Conservation (phyloP, 1,139 yeast genomes). For the Yamadazyma atmosphaerica region DNA sequence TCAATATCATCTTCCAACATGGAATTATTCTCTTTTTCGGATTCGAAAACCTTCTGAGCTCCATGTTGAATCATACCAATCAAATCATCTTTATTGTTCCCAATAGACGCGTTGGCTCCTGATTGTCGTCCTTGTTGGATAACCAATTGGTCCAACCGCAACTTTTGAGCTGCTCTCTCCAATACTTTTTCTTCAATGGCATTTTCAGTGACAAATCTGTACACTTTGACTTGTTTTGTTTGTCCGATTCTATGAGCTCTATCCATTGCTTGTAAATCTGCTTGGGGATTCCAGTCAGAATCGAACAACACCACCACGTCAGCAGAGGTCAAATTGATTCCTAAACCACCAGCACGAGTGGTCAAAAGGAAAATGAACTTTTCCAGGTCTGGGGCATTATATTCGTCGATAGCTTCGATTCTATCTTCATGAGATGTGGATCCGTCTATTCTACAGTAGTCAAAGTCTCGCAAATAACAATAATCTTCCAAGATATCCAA, state of each 20-base stretch:
- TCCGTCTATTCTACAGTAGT: slow-evolving; percentile 94
- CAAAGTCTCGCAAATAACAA: slow-evolving; percentile 77
- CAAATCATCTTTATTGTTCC: slow-evolving; percentile 75
- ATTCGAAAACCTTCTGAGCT: slow-evolving; percentile 81
- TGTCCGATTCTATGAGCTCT: slow-evolving; percentile 98
- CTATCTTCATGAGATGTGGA: slow-evolving; percentile 94
- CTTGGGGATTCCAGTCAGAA: slow-evolving; percentile 99
- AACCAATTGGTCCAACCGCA: slow-evolving; percentile 89
- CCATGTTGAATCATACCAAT: slow-evolving; percentile 97
- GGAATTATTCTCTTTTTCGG: slow-evolving; percentile 25
- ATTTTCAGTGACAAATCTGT: slow-evolving; percentile 88
- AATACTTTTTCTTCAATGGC: slow-evolving; percentile 96
- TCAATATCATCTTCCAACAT: slow-evolving; percentile 77
- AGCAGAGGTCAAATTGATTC: slow-evolving; percentile 91
- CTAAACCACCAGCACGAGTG: slow-evolving; percentile 98
- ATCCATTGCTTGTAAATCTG: slow-evolving; percentile 98
- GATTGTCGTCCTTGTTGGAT: slow-evolving; percentile 87
- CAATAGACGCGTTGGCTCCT: slow-evolving; percentile 27
- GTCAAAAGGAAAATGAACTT: slow-evolving; percentile 86
- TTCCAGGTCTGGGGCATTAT: slow-evolving; percentile 76
- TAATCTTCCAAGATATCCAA: slow-evolving; percentile 92
- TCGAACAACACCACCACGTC: slow-evolving; percentile 88
- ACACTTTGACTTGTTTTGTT: slow-evolving; percentile 91
- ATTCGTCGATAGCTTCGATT: slow-evolving; percentile 88
- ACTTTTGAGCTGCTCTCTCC: slow-evolving; percentile 93